phyloP scores from a whole-genome alignment of 805 yeast genomes.

The Kodamaea hsintzibuensis region DNA sequence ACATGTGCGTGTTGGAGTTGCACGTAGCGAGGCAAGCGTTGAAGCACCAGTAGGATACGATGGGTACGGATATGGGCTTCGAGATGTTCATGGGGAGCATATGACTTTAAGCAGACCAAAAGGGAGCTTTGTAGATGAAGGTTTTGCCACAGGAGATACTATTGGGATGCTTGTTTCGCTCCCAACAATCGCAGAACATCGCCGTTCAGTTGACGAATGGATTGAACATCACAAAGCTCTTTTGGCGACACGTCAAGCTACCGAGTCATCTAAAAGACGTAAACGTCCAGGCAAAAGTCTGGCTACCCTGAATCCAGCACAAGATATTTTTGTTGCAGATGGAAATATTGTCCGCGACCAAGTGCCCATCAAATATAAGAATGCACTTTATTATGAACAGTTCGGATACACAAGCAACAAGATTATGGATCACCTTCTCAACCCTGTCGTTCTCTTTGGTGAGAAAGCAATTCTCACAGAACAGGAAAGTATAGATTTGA shows the following conservation, averaged over 20 bases:
- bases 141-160: slow-evolving; percentile 74
- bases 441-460: slow-evolving; percentile 71
- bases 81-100: slow-evolving; percentile 75
- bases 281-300: slow-evolving; percentile 11
- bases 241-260: slow-evolving; percentile 5
- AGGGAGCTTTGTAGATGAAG: slow-evolving; percentile 37
- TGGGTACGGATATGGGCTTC: slow-evolving; percentile 87
- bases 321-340: slow-evolving; percentile 13
- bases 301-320: slow-evolving; percentile 3
- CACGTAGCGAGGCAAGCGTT: slow-evolving; percentile 80
- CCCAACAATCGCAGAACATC: slow-evolving; percentile 55
- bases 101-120: slow-evolving; percentile 73
- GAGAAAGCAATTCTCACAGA: slow-evolving; percentile 54
- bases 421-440: slow-evolving; percentile 69
- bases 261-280: slow-evolving; percentile 14
- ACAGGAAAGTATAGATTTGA: slow-evolving; percentile 13
- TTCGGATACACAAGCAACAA: slow-evolving; percentile 73
- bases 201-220: slow-evolving; percentile 30
- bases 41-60: slow-evolving; percentile 97
- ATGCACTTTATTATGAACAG: slow-evolving; percentile 77
- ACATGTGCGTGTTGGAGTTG: slow-evolving; percentile 83
- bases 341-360: slow-evolving; percentile 72
- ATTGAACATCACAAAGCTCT: slow-evolving; percentile 5
- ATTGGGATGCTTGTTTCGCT: slow-evolving; percentile 75
- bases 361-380: slow-evolving; percentile 81